Base-by-base conservation (phyloP, 768 basidiomycete genomes). In the Lactarius deliciosus region DNA sequence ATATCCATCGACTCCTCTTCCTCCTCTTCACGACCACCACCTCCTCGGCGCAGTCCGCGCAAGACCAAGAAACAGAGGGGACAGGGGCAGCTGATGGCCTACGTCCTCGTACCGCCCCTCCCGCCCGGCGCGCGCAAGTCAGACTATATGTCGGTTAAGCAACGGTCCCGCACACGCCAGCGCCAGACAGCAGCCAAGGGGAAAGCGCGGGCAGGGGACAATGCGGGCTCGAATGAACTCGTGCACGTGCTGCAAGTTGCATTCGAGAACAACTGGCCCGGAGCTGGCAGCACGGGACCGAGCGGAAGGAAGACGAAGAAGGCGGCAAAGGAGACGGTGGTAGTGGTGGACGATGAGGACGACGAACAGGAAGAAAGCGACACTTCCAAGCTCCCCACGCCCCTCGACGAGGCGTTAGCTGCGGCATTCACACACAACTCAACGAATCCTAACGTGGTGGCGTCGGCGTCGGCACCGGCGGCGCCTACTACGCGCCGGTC, bases 101-200 rank as follows among this genome's bases (percentile, higher is more conserved):
- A 60, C 53, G 40, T 67, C 32, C 57, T 67, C 50, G 18, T 67
- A n/a, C 62, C 61, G 2, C 62, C 57, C 3, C 62, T 63, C 53
- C 53, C 57, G 1, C 25, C 62, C 8, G 40, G 50, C 6, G 34
- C 20, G 5, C 53, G 50, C 53, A 59, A 50, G 25, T 59, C 62
- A 2, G 61, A 59, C 25, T 63, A 60, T 41, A 7, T 7, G 25
- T 62, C 58, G 3, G 7, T 59, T 0, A 20, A 7, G 32, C 32
- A 54, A 40, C 1, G 16, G 15, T 20, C 2, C 25, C 32, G 20
- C 41, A 60, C 15, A 10, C 45, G 45, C 10, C 1, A 56, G 34
- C 32, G 20, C n/a, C 41, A 15, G 1, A 7, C 22, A 2, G 3
- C 11, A 6, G 30, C n/a, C 18, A 62, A 54, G 13, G 30, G 13